A percentile compares a stretch with the other conserved stretches of the same genome.
Conservation (phyloP, 345 rosid species). For the Litchi chinensis region DNA sequence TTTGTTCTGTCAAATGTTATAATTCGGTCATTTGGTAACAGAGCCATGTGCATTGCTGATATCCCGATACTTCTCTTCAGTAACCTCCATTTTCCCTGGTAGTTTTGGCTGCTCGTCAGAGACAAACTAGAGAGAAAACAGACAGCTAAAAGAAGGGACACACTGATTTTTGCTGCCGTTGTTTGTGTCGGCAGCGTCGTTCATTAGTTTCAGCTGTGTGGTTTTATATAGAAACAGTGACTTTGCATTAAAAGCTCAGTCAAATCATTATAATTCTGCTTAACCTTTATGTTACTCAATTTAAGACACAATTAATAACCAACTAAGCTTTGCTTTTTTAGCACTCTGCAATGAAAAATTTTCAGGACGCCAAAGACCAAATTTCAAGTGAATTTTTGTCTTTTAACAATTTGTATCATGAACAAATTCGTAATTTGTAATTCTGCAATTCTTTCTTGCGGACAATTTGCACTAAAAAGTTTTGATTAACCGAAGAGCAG, state of each 20-base stretch:
- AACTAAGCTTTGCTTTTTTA: no score
- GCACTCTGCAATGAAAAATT: neutral
- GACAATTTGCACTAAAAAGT: neutral
- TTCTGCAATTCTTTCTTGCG: neutral
- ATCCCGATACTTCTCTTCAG: slow-evolving; percentile 30
- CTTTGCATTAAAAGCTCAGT: neutral
- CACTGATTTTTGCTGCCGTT: slow-evolving; percentile 17
- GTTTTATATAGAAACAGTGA: neutral
- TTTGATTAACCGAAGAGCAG: no score
- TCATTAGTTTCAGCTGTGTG: neutral
- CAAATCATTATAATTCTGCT: no score
- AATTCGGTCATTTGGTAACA: slow-evolving; percentile 32
- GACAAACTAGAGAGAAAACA: slow-evolving; percentile 11
- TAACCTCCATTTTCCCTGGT: slow-evolving; percentile 31
- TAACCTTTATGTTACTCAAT: neutral
- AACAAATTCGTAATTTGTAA: no score
- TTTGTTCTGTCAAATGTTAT: slow-evolving; percentile 26
- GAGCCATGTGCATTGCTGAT: slow-evolving; percentile 37
- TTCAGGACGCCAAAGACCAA: no score
- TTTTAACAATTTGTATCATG: no score
- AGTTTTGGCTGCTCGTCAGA: neutral
- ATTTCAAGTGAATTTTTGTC: no score
- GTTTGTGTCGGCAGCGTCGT: neutral
- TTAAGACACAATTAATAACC: neutral
- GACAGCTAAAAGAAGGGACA: slow-evolving; percentile 15